Conservation (phyloP, 148 eudicot genomes). For the Polygonum aviculare region DNA sequence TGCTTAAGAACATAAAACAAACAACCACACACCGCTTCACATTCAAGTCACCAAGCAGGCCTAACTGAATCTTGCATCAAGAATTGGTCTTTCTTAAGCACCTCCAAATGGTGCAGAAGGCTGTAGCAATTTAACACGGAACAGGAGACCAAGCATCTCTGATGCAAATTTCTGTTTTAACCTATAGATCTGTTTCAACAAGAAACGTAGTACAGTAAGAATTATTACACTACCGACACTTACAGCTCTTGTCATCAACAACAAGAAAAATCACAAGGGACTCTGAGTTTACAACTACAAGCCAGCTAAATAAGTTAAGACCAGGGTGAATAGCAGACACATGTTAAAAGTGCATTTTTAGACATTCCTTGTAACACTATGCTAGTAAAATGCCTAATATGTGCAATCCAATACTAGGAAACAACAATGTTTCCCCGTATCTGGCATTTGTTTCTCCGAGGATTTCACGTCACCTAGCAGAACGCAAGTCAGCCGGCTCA, state of each 20-base stretch:
- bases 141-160: not conserved
- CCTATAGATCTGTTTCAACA: not conserved
- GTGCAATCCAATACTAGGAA: not conserved
- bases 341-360: not conserved
- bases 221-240: not conserved
- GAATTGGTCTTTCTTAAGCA: not conserved
- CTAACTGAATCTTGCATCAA: not conserved
- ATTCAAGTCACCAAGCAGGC: no score
- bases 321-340: not conserved
- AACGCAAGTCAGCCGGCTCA: conserved; percentile 31
- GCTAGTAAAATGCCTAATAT: conserved; percentile 7
- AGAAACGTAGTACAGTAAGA: not conserved
- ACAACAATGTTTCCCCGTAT: not conserved
- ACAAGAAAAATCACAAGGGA: not conserved
- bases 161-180: not conserved
- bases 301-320: not conserved
- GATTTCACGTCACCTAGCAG: conserved; percentile 20
- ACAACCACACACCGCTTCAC: no score
- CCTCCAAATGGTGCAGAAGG: not conserved
- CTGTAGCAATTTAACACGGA: not conserved
- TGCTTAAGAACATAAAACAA: no score
- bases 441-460: not conserved
- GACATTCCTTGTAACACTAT: not conserved
- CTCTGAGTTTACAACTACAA: not conserved
- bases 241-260: not conserved